A percentile compares a stretch with the other conserved stretches of the same genome.
Evolutionary conservation across 805 yeast species (phyloP).

Genomic region (Kuraishia cidri): DNA sequence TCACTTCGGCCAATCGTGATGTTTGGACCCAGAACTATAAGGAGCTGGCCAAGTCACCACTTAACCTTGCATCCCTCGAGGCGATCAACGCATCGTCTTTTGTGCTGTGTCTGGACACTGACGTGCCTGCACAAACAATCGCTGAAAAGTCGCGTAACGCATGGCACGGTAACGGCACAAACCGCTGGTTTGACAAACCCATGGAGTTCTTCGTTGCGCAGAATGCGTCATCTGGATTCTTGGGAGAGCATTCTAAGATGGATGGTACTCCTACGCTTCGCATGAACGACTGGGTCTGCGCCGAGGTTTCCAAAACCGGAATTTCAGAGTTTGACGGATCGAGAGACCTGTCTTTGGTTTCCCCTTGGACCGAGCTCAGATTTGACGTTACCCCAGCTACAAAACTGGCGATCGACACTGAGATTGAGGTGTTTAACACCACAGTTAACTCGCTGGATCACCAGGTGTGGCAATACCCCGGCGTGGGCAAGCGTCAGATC

Average conservation of each 20-base stretch:
- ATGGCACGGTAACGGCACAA: conserved; percentile 95
- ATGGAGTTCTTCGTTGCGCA: conserved; percentile 73
- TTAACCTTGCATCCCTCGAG: conserved; percentile 52
- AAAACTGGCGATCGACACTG: conserved; percentile 40
- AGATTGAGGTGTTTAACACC: conserved; percentile 44
- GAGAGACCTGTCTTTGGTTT: conserved; percentile 12
- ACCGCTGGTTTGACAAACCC: conserved; percentile 90
- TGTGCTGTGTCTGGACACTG: conserved; percentile 71
- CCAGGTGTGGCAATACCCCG: conserved; percentile 70
- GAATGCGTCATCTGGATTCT: conserved; percentile 84
- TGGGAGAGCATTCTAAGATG: conserved; percentile 97
- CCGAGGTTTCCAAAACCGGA: conserved; percentile 36
- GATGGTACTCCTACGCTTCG: conserved; percentile 95
- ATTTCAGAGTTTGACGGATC: conserved; percentile 8
- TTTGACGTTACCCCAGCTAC: conserved; percentile 54
- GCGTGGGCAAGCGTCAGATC: conserved; percentile 80
- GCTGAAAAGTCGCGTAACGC: conserved; percentile 77
- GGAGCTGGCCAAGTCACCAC: conserved; percentile 48
- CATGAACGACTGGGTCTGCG: conserved; percentile 68
- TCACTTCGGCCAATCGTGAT: conserved; percentile 83
- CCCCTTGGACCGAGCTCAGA: conserved; percentile 22
- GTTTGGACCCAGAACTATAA: conserved; percentile 58
- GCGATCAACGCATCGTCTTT: conserved; percentile 73
- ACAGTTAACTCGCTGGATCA: conserved; percentile 61
- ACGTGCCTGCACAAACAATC: conserved; percentile 59